These are phyloP conservation scores for Penicillium capsulatum DNA, from an alignment of 2,329 filamentous ascomycete species.

Conservation along the genomic window DNA sequence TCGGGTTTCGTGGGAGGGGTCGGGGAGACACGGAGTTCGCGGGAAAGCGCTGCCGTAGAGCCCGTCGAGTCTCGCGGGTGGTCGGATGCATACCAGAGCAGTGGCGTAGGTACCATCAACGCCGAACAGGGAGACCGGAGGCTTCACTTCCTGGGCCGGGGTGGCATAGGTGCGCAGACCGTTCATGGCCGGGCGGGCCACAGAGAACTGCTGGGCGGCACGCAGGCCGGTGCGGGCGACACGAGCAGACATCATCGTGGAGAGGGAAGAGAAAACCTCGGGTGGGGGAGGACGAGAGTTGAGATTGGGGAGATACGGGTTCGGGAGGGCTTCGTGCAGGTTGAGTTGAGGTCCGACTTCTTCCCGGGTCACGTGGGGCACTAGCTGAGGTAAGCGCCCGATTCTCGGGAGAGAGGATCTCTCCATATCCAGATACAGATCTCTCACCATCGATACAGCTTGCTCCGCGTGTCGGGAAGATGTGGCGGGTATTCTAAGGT, in stretches of 20 bases:
- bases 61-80: constrained; percentile 2
- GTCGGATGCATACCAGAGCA: constrained; percentile 73
- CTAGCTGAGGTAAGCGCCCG: constrained; percentile 10
- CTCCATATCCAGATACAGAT: no score
- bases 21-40: constrained; percentile 12
- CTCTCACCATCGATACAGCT: no score
- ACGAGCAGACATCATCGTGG: constrained; percentile 54
- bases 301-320: constrained; percentile 25
- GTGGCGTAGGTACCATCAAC: constrained; percentile 97
- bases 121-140: constrained; percentile 87
- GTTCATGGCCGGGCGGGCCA: constrained; percentile 39
- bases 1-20: constrained; percentile 14
- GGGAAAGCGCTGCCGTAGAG: constrained; percentile 7
- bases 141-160: constrained; percentile 64
- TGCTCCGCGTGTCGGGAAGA: no score
- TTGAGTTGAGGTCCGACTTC: constrained; percentile 26
- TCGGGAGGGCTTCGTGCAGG: constrained; percentile 21
- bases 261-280: constrained; percentile 24
- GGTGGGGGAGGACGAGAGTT: constrained; percentile 18
- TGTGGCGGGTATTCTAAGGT: no score
- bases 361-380: constrained; percentile 23
- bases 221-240: constrained; percentile 55
- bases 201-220: constrained; percentile 46
- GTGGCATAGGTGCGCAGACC: constrained; percentile 71
- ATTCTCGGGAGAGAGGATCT: constrained; percentile 3